phyloP scores from a whole-genome alignment of 345 rosid species.

The Rubroshorea leprosula region DNA sequence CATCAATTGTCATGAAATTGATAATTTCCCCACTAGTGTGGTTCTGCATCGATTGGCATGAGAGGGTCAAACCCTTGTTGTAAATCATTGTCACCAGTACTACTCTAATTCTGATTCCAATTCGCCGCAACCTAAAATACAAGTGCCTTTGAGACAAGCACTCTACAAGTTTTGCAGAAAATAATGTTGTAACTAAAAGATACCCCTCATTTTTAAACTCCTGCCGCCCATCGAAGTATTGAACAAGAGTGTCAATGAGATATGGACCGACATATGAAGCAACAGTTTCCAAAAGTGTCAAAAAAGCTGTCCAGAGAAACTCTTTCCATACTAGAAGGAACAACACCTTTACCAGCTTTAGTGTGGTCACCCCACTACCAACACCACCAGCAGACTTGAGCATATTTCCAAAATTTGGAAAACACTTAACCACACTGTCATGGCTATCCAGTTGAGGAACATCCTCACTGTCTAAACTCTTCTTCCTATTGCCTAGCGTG shows the following conservation, averaged over 20 bases:
- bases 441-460: slow-evolving; percentile 36
- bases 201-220: slow-evolving; percentile 39
- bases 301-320: slow-evolving; percentile 21
- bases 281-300: slow-evolving; percentile 21
- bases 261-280: slow-evolving; percentile 37
- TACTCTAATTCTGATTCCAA: slow-evolving; percentile 43
- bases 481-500: slow-evolving; percentile 34
- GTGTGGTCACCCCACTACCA: slow-evolving; percentile 22
- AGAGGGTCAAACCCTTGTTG: slow-evolving; percentile 50
- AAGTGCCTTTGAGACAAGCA: slow-evolving; percentile 45
- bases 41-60: slow-evolving; percentile 35
- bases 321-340: slow-evolving; percentile 33
- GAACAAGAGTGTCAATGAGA: slow-evolving; percentile 49
- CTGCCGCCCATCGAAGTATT: slow-evolving; percentile 31
- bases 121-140: slow-evolving; percentile 31
- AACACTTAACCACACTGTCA: slow-evolving; percentile 29
- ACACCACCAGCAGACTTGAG: slow-evolving; percentile 29
- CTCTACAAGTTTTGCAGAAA: slow-evolving; percentile 50
- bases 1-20: slow-evolving; percentile 58
- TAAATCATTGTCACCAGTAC: slow-evolving; percentile 42
- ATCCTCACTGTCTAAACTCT: slow-evolving; percentile 32
- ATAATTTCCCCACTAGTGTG: slow-evolving; percentile 65
- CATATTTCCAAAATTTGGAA: slow-evolving; percentile 22
- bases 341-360: slow-evolving; percentile 33
- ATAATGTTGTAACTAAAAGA: slow-evolving; percentile 34